Base-by-base conservation (phyloP, 352 stramenopile species). In the Phytopythium mirpurense region DNA sequence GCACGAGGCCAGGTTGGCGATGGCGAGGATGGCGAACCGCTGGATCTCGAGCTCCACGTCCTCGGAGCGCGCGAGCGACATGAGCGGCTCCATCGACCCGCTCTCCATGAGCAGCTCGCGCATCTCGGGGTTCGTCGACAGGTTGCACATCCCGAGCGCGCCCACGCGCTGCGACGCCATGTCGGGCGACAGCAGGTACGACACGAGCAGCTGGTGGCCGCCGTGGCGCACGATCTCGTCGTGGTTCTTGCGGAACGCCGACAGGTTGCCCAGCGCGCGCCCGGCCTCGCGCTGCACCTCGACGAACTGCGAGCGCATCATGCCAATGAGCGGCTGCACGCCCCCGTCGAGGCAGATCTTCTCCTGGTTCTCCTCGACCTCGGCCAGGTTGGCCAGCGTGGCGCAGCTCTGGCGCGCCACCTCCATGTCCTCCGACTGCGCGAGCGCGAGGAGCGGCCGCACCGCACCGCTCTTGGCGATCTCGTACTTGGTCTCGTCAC, bases 401-500 rank as follows among this genome's bases (percentile, higher is more conserved):
- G 91, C 95, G 43, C 86, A 97, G 45, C 87, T 84, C 57, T 98
- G 92, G 0, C 77, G 80, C 2, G 93, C 79, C 6, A 98, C 72
- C 32, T 93, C 72, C 74, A 96, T 93, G 63, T 99, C 95, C 61
- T 98, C 92, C 8, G 79, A 97, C 62, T 97, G 83, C 12, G 95
- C 92, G 38, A 96, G 86, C 6, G 76, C 70, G 32, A 98, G 93
- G 3, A 99, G 72, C 19, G 90, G 84, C 14, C 83, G 53, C 15
- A 98, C 82, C 5, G 87, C 88, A 3, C 95, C 95, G 46, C 78
- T 96, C 61, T 98, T 98, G 18, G 88, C 83, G 35, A 99, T 96
- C 65, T 98, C 96, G 57, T 97, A 98, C 67, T 98, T 98, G 62
- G 96, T 98, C 62, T 99, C 95, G 48, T 98, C 94, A 31, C 84